phyloP scores from a whole-genome alignment of 176 grass and related monocot species.

The Melocanna baccifera region DNA sequence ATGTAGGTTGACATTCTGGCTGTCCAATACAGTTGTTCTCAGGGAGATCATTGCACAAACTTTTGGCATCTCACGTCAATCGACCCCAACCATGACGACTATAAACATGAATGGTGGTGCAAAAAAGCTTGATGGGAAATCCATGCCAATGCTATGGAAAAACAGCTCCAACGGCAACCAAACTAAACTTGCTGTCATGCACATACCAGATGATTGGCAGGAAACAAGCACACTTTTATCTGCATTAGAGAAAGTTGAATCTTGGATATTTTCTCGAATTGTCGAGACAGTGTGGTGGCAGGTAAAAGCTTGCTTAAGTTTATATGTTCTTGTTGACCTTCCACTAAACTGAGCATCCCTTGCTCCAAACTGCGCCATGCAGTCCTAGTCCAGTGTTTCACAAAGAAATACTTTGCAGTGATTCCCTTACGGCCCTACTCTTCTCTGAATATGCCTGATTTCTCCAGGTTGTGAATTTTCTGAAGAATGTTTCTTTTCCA shows the following conservation, averaged over 20 bases:
- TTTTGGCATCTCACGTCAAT: conserved; percentile 46
- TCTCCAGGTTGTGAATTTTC: conserved; percentile 6
- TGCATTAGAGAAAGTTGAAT: conserved; percentile 86
- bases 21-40: conserved; percentile 87
- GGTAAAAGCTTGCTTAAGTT: conserved; percentile 49
- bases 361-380: conserved; percentile 13
- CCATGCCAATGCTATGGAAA: conserved; percentile 44
- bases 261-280: conserved; percentile 89
- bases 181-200: conserved; percentile 38
- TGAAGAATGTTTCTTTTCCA: conserved; percentile 47
- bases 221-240: conserved; percentile 66
- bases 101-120: conserved; percentile 37
- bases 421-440: not conserved
- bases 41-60: conserved; percentile 84
- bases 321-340: conserved; percentile 10
- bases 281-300: conserved; percentile 95
- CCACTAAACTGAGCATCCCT: conserved; percentile 17
- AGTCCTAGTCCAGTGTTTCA: not conserved
- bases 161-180: conserved; percentile 42
- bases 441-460: conserved; percentile 7
- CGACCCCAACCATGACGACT: conserved; percentile 18
- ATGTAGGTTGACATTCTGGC: conserved; percentile 91
- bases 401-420: not conserved
- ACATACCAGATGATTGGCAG: conserved; percentile 57
- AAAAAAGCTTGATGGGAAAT: conserved; percentile 54